Evolutionary conservation across 164 flowering plant species (phyloP).

Genomic region (Stephania cephalantha): DNA sequence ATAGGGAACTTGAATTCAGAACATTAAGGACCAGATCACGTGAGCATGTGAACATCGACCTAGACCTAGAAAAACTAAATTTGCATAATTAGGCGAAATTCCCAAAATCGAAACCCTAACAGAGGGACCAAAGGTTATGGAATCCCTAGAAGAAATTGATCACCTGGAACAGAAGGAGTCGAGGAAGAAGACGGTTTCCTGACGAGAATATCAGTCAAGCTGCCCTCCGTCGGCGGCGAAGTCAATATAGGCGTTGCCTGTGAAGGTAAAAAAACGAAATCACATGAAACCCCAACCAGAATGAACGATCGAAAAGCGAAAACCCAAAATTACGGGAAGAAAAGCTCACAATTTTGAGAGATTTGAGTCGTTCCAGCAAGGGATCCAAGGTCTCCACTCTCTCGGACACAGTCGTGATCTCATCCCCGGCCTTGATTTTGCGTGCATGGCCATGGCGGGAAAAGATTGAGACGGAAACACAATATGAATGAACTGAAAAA

Average conservation of each 20-base stretch:
- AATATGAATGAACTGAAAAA: not conserved
- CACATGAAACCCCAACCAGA: conserved; percentile 6
- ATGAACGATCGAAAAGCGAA: conserved; percentile 1
- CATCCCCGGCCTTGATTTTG: conserved; percentile 31
- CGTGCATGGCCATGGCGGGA: conserved; percentile 1
- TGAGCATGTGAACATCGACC: not conserved
- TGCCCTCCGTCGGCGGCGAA: conserved; percentile 55
- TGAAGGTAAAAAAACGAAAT: not conserved
- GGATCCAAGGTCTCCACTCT: conserved; percentile 59
- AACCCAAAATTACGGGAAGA: not conserved
- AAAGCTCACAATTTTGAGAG: conserved; percentile 62
- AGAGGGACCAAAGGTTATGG: not conserved
- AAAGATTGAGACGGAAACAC: not conserved
- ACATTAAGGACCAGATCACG: too few species aligned
- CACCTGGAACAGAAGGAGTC: conserved; percentile 28
- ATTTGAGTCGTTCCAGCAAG: conserved; percentile 56
- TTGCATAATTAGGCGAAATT: not conserved
- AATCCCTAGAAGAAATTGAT: not conserved
- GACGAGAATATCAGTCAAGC: conserved; percentile 83
- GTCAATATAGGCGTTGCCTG: conserved; percentile 74
- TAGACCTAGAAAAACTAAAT: not conserved
- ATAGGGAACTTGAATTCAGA: too few species aligned
- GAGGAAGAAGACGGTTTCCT: conserved; percentile 60
- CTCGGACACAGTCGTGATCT: conserved; percentile 72
- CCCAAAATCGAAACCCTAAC: not conserved